Evolutionary conservation across 306 rosid genomes (phyloP).

Genomic region (Luffa acutangula): DNA sequence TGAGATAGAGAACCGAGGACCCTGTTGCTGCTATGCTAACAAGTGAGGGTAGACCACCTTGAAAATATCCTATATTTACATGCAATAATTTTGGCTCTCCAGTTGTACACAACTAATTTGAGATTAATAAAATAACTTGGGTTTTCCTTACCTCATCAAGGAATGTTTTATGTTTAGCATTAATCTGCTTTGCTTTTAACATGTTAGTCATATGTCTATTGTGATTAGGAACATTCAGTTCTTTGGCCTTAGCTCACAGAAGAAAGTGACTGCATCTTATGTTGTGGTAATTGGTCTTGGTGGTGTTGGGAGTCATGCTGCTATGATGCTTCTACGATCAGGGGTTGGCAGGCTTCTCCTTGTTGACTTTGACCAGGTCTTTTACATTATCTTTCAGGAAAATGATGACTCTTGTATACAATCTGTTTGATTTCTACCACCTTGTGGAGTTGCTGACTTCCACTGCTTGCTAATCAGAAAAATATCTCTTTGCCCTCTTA

Average conservation of each 20-base stretch:
- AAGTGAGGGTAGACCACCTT: background rate
- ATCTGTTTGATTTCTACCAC: background rate
- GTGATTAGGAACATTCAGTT: conserved; percentile 77
- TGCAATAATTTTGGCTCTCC: background rate
- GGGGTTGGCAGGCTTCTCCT: conserved; percentile 94
- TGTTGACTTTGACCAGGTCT: conserved; percentile 94
- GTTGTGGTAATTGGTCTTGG: conserved; percentile 98
- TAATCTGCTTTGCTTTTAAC: background rate
- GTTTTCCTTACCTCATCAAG: background rate
- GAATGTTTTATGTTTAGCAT: background rate
- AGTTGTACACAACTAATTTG: background rate
- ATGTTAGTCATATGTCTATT: conserved; percentile 3
- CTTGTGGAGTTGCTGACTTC: background rate
- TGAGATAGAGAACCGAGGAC: background rate
- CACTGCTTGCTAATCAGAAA: background rate
- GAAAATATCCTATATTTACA: background rate
- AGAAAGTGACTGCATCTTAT: conserved; percentile 70
- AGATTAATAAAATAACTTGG: background rate
- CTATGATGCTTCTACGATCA: conserved; percentile 83
- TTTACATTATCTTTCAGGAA: background rate
- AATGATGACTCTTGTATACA: background rate
- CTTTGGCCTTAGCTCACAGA: conserved; percentile 70
- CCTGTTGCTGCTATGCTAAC: background rate
- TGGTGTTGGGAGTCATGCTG: conserved; percentile 98
- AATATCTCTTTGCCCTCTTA: background rate